Conservation (phyloP, 2,329 filamentous ascomycete genomes). For the Xylaria sp. region DNA sequence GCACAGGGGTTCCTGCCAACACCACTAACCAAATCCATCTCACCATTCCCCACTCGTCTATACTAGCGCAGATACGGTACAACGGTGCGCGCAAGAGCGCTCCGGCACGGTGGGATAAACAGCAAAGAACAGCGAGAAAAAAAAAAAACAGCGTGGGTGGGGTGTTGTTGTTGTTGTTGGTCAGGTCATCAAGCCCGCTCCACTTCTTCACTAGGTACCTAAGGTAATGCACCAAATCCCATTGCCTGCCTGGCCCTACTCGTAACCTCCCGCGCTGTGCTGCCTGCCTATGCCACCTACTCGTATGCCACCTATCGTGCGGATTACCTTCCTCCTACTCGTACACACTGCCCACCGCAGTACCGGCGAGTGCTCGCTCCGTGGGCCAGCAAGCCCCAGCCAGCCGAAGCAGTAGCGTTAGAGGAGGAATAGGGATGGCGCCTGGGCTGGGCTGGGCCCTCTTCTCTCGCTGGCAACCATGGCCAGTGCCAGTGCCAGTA, state of each 20-base stretch:
- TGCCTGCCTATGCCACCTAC: not conserved
- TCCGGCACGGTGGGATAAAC: not conserved
- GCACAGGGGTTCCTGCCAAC: not conserved
- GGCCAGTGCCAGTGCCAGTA: too few relatives aligned
- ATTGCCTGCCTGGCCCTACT: conserved; percentile 7
- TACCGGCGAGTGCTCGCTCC: too few relatives aligned
- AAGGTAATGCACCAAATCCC: conserved; percentile 12
- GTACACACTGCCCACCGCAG: too few relatives aligned
- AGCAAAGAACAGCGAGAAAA: not conserved
- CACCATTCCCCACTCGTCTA: not conserved
- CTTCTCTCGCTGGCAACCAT: not conserved
- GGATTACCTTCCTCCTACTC: not conserved
- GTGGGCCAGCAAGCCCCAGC: not conserved
- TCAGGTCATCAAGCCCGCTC: conserved; percentile 9
- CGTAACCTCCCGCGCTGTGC: not conserved
- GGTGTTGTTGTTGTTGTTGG: conserved; percentile 4
- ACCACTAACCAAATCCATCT: conserved; percentile 6
- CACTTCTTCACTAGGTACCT: conserved; percentile 3
- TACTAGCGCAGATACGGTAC: not conserved
- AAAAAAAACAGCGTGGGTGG: not conserved
- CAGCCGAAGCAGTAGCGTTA: not conserved
- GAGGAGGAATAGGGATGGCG: not conserved
- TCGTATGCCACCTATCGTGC: conserved; percentile 5
- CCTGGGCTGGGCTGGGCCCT: conserved; percentile 5
- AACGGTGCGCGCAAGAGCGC: not conserved